phyloP scores from a whole-genome alignment of 768 basidiomycete genomes.

The Serendipita vermifera region DNA sequence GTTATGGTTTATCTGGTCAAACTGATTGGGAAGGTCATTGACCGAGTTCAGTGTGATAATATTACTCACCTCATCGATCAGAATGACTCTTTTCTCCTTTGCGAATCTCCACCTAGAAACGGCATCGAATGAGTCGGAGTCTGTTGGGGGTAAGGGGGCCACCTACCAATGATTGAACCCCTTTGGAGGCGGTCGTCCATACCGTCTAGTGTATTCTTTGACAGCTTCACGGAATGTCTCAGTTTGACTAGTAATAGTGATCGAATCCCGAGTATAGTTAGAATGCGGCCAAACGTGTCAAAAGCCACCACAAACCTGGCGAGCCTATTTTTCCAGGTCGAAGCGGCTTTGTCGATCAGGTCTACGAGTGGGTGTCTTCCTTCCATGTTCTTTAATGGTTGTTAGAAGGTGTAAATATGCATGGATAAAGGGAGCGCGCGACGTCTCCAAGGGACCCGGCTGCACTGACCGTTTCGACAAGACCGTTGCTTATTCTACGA shows the following conservation, averaged over 20 bases:
- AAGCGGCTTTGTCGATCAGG: neutral
- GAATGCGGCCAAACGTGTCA: neutral
- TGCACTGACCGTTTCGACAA: neutral
- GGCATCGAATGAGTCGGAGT: neutral
- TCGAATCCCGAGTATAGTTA: neutral
- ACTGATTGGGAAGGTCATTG: too few relatives aligned
- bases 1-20: slow-evolving; percentile 12
- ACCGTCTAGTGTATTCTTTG: neutral
- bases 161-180: neutral
- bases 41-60: too few relatives aligned
- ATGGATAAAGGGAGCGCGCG: too few relatives aligned
- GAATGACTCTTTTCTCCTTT: neutral
- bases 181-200: neutral
- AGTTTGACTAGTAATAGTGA: neutral
- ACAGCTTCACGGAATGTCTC: neutral
- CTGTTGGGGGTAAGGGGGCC: neutral
- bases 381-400: neutral
- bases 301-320: neutral
- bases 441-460: too few relatives aligned
- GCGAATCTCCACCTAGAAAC: neutral
- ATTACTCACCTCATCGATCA: too few relatives aligned
- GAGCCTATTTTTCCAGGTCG: neutral
- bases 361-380: neutral
- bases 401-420: neutral
- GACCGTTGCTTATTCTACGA: neutral